Base-by-base conservation (phyloP, 805 yeast genomes). In the Pichia eremophila region DNA sequence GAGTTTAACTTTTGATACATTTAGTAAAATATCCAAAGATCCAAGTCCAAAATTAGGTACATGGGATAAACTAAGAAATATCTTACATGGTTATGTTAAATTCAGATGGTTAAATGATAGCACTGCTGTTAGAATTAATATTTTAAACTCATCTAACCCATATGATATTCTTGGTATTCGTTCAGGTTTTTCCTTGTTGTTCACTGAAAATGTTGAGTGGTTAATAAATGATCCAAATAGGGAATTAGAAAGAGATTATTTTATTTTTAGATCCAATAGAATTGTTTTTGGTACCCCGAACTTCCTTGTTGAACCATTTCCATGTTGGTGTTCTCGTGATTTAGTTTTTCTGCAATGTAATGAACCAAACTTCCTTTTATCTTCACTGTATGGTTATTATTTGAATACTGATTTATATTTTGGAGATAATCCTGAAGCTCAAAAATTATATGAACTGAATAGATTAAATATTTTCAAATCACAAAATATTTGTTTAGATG, bases 11-110 rank as follows among this genome's bases (percentile, higher is more conserved):
- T 74, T 90, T 50, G 95, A 89, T 56, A 80, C 83, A 41, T 86
- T 90, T 59, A 80, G 95, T 1, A 90, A 91, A 61, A 95, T 96
- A 0, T 95, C 95, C 0, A 66, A 85, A 15, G 98, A 90, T 61
- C 90, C 90, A 0, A 86, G 96, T 2, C 75, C 78, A 4, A 84
- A 83, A 55, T 66, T 88, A 14, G 98, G 98, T 0, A 81, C 89
- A 55, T 90, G 98, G 98, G 98, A 90, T 64, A 91, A 89, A 61
- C 64, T 88, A 28, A 68, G 96, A 44, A 72, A 81, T 29, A 71
- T 83, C 15, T 67, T 88, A 55, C 97, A 90, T 66, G 95, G 95
- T 0, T 74, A 77, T 18, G 27, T 54, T 8, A 64, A 62, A 2
- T 70, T 88, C 47, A 59, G 65, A 15, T 75, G 85, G 72, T 64